A percentile compares a stretch with the other conserved stretches of the same genome.
Evolutionary conservation across 495 filamentous ascomycete species (phyloP).

Genomic region (Venustampulla echinocandica): DNA sequence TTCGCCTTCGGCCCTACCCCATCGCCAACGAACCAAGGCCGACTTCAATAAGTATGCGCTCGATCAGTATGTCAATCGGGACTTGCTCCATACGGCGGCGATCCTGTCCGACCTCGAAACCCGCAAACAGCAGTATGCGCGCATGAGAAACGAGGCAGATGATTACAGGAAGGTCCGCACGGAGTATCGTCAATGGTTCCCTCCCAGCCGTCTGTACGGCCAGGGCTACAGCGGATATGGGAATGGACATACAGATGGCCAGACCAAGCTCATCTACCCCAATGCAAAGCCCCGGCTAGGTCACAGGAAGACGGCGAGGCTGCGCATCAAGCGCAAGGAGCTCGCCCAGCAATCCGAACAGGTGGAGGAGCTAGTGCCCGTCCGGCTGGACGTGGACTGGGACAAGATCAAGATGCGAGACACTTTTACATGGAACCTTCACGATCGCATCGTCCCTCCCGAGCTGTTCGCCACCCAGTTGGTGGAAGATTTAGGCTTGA

Average conservation of each 20-base stretch:
- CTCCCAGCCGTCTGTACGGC: conserved; percentile 47
- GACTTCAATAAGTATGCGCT: conserved; percentile 50
- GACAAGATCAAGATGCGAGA: conserved; percentile 93
- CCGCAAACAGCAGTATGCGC: conserved; percentile 25
- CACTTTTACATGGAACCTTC: conserved; percentile 97
- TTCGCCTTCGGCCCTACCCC: conserved; percentile 10
- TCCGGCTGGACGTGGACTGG: conserved; percentile 88
- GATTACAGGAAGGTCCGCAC: conserved; percentile 45
- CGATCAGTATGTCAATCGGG: conserved; percentile 70
- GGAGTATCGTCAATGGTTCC: conserved; percentile 37
- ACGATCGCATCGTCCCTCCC: conserved; percentile 70
- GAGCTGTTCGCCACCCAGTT: conserved; percentile 81
- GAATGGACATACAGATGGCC: conserved; percentile 68
- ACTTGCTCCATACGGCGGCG: conserved; percentile 59
- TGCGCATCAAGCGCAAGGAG: conserved; percentile 68
- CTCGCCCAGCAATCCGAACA: conserved; percentile 77
- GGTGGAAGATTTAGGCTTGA: conserved; percentile 81
- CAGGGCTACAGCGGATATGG: conserved; percentile 84
- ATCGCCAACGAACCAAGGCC: conserved; percentile 23
- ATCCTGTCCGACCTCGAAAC: conserved; percentile 37
- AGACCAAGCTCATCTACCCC: conserved; percentile 62
- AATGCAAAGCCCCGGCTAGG: conserved; percentile 61
- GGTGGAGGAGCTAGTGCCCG: conserved; percentile 80
- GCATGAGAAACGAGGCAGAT: conserved; percentile 32
- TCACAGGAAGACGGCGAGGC: conserved; percentile 57